These are phyloP conservation scores for Chaetoscypha palmicola DNA, from an alignment of 2,329 filamentous ascomycete genomes.

Conservation along the genomic window DNA sequence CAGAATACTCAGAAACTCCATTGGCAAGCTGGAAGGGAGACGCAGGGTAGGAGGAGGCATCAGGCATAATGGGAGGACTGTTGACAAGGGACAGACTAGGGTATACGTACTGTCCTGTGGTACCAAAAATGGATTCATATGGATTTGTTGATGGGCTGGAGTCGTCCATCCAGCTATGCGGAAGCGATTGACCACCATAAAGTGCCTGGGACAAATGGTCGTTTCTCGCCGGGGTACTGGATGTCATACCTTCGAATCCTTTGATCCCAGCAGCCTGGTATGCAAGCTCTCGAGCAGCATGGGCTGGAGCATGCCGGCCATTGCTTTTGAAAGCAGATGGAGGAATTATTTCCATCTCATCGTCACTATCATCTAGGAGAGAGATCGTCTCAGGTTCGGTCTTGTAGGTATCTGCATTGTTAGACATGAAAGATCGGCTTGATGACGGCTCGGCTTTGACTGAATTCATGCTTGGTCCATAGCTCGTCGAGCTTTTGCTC, in stretches of 20 bases:
- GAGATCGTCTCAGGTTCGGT: not conserved
- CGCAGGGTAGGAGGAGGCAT: not conserved
- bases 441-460: not conserved
- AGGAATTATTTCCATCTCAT: slow-evolving; percentile 29
- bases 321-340: slow-evolving; percentile 25
- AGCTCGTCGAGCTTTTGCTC: not conserved
- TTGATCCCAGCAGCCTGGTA: not conserved
- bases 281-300: not conserved
- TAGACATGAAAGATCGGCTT: not conserved
- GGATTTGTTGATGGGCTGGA: not conserved
- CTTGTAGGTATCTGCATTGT: not conserved
- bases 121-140: not conserved
- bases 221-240: not conserved
- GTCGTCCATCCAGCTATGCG: slow-evolving; percentile 14
- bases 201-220: slow-evolving; percentile 13
- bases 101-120: slow-evolving; percentile 6
- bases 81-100: no score
- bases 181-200: slow-evolving; percentile 26
- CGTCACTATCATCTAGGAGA: slow-evolving; percentile 21
- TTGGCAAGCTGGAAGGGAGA: not conserved
- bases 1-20: not conserved
- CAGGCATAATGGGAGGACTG: not conserved
- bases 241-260: not conserved
- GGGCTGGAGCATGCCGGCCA: slow-evolving; percentile 12
- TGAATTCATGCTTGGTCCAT: no score